Base-by-base conservation (phyloP, 164 flowering plant genomes). In the Akebia trifoliata region DNA sequence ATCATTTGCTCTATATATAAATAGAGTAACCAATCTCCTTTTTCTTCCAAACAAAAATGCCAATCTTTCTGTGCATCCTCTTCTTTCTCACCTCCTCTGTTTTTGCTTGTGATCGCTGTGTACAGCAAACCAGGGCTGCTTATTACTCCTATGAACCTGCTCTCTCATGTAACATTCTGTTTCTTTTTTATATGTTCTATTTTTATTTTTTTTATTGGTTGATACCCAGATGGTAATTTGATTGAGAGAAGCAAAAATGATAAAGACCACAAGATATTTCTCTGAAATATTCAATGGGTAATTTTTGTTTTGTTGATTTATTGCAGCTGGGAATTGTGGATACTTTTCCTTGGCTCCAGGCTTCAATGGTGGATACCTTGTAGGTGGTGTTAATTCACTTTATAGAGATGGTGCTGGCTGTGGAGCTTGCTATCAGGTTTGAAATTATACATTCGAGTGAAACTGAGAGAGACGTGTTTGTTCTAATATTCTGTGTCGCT, bases 241-340 rank as follows among this genome's bases (percentile, higher is more conserved):
- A 52, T 52, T 52, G 21, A 31, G 22, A 34, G 8, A 18, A 8
- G 38, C 43, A 7, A 54, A 54, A 62, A 32, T 0, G 29, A 20
- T 34, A 42, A 6, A 29, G 51, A 65, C 60, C 67, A 64, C 58
- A 58, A 66, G 39, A 31, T 26, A 53, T 47, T 43, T 45, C 2
- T 1, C 24, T n/a, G 11, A 50, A 50, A 42, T 38, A 60, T 18
- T 29, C 32, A 18, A 36, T 21, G 58, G 57, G 48, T 34, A 20
- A 21, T 55, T 46, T 22, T 54, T 42, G 35, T 50, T 38, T 56
- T 55, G 21, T 7, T 56, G 30, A 37, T 54, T 67, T 57, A 35
- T 42, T 74, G 75, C 78, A 92, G 98, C 83, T 69, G 98, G 96
- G 44, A 83, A 95, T 17, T 93, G 98, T 72, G 95, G 88, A 54